Conservation (phyloP, 768 basidiomycete species). For the Termitomyces sp. region DNA sequence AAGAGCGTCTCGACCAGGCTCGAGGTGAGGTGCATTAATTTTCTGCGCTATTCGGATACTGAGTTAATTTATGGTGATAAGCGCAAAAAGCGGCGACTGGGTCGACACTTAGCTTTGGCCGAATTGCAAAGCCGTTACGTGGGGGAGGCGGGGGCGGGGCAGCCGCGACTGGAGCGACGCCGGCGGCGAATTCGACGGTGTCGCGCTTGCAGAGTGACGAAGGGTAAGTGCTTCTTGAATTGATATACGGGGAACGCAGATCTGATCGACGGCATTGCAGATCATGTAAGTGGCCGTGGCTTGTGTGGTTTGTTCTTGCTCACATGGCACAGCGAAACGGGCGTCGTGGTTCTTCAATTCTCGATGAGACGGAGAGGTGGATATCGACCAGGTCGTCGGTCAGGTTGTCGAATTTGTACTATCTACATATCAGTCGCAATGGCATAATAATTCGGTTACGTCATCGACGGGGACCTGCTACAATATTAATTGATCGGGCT, state of each 20-base stretch:
- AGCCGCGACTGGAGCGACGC: conserved; percentile 34
- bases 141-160: conserved; percentile 92
- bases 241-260: conserved; percentile 10
- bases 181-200: conserved; percentile 54
- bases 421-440: conserved; percentile 16
- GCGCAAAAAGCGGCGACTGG: conserved; percentile 77
- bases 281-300: conserved; percentile 32
- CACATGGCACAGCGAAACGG: conserved; percentile 62
- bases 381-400: not conserved
- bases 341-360: conserved; percentile 94
- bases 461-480: conserved; percentile 33
- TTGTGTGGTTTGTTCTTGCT: conserved; percentile 15
- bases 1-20: conserved; percentile 89
- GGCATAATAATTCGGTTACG: conserved; percentile 16
- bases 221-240: conserved; percentile 32
- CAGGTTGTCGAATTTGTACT: conserved; percentile 5
- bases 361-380: conserved; percentile 38
- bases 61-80: conserved; percentile 24
- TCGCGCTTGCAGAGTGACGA: conserved; percentile 80
- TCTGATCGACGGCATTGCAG: conserved; percentile 21
- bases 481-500: conserved; percentile 34
- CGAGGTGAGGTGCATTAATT: conserved; percentile 57
- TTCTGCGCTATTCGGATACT: conserved; percentile 5
- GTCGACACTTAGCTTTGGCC: conserved; percentile 78
- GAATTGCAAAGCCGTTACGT: conserved; percentile 95